A percentile compares a stretch with the other conserved stretches of the same genome.
These are phyloP conservation scores for Rhodotorula kratochvilovae DNA, from an alignment of 768 basidiomycete species.

Conservation along the genomic window DNA sequence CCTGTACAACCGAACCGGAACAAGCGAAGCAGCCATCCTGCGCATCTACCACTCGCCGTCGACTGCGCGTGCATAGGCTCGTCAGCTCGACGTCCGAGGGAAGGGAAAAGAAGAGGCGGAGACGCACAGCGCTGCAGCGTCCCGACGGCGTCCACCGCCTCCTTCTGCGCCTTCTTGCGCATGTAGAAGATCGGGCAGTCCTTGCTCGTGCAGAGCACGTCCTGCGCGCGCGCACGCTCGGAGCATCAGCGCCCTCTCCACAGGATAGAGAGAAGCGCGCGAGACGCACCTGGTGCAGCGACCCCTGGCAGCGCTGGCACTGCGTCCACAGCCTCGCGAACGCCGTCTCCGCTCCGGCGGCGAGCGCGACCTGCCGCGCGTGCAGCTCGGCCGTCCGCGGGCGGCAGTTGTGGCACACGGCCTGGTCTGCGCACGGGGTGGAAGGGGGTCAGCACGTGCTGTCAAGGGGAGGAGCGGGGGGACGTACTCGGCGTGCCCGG, in stretches of 20 bases:
- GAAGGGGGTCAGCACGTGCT: background rate
- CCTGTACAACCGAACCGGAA: background rate
- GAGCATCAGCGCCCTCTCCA: background rate
- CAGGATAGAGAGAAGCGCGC: background rate
- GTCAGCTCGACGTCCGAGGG: background rate
- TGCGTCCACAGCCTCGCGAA: conserved; percentile 97
- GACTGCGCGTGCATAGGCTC: conserved; percentile 3
- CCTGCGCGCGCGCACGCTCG: conserved; percentile 52
- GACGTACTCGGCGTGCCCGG: conserved; percentile 24
- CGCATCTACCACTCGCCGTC: conserved; percentile 35
- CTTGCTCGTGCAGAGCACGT: conserved; percentile 91
- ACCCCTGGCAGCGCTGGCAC: conserved; percentile 97
- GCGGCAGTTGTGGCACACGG: conserved; percentile 89
- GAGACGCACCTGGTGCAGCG: conserved; percentile 67
- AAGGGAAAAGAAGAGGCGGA: too few relatives aligned
- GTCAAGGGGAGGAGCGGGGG: background rate
- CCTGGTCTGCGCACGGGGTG: conserved; percentile 60
- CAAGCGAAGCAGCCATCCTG: too few relatives aligned
- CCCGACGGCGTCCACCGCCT: conserved; percentile 77
- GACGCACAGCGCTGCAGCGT: conserved; percentile 77
- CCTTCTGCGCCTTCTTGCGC: conserved; percentile 96
- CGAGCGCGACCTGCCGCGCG: conserved; percentile 70
- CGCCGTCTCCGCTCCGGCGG: conserved; percentile 77
- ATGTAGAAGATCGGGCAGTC: conserved; percentile 99
- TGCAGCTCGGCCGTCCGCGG: conserved; percentile 82